Evolutionary conservation across 257 asterid genomes (phyloP).

Genomic region (Solanum tarapatanum): DNA sequence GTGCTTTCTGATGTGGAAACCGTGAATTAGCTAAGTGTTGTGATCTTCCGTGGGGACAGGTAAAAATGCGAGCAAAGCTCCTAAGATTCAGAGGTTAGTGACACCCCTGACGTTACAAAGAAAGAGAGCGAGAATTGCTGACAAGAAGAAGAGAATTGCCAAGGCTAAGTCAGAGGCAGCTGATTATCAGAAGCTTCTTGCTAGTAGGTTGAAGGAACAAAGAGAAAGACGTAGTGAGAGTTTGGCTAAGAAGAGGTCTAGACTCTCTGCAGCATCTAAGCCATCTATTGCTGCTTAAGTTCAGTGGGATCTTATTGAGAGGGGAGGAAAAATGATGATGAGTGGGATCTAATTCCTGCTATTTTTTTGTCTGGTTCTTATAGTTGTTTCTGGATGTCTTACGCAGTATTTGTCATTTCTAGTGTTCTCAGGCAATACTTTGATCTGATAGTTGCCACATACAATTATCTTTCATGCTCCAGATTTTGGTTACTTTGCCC

Average conservation of each 20-base stretch:
- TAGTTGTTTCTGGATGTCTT: not conserved
- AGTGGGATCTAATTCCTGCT: not conserved
- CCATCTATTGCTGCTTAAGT: not conserved
- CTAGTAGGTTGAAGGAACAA: conserved; percentile 5
- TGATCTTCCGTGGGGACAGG: not conserved
- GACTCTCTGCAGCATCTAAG: conserved; percentile 1
- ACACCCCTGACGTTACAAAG: not conserved
- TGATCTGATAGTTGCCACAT: not conserved
- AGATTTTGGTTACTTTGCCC: not conserved
- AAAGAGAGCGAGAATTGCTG: not conserved
- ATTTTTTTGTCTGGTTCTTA: not conserved
- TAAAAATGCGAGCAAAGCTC: not conserved
- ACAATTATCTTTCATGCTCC: not conserved
- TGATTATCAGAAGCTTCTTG: conserved; percentile 1
- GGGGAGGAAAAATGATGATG: not conserved
- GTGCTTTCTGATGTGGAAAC: not conserved
- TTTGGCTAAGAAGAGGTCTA: conserved; percentile 3
- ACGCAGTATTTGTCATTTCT: not conserved
- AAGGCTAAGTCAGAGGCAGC: conserved; percentile 1
- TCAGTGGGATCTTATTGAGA: not conserved
- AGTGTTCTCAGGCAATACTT: not conserved
- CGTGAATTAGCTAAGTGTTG: not conserved
- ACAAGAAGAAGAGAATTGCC: conserved; percentile 4
- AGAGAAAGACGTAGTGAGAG: conserved; percentile 1
- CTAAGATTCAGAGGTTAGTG: conserved; percentile 3